Conservation (phyloP, 106 monocot species). For the Acorus gramineus region DNA sequence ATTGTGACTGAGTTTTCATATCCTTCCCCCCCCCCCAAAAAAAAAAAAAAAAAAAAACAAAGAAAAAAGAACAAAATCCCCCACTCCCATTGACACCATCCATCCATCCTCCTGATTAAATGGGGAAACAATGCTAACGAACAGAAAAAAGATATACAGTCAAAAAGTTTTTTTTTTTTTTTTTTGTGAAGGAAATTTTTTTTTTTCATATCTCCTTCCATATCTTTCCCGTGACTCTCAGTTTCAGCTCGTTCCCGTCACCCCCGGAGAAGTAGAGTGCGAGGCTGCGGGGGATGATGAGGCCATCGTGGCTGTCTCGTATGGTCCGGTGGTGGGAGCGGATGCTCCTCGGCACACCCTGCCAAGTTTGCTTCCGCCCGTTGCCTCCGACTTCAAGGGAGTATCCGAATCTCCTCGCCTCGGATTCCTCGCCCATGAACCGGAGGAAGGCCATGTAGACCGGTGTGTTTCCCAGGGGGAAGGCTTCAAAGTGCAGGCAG, state of each 20-base stretch:
- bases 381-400: conserved; percentile 36
- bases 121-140: too few species aligned
- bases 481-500: conserved; percentile 43
- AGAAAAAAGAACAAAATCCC: too few species aligned
- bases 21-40: too few species aligned
- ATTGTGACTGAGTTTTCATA: too few species aligned
- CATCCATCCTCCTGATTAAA: too few species aligned
- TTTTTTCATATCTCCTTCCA: conserved; percentile 22
- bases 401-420: conserved; percentile 30
- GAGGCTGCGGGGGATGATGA: conserved; percentile 27
- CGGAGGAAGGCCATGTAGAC: conserved; percentile 41
- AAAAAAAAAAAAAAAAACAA: too few species aligned
- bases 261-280: conserved; percentile 38
- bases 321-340: conserved; percentile 23
- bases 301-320: conserved; percentile 35
- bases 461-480: conserved; percentile 18
- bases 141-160: too few species aligned
- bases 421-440: conserved; percentile 38
- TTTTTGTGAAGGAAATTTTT: too few species aligned
- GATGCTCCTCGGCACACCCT: conserved; percentile 40
- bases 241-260: conserved; percentile 13
- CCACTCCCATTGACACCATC: too few species aligned
- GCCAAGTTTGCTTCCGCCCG: conserved; percentile 28
- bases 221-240: conserved; percentile 14
- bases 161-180: not conserved